phyloP scores from a whole-genome alignment of 1,284 basidiomycete species.

The Leccinum idahoense region DNA sequence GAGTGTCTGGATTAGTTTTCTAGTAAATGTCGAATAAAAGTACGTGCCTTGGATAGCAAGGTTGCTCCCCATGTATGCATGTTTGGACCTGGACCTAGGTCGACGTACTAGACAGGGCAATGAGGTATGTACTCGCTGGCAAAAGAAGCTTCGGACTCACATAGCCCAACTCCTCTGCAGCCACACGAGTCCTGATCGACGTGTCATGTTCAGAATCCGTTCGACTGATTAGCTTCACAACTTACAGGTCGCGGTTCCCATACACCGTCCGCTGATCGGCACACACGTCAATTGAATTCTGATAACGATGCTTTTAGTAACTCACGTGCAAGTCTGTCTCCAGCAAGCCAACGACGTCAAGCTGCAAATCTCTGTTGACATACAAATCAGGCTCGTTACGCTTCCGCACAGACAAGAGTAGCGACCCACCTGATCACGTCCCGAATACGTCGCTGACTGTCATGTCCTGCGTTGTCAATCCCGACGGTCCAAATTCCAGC shows the following conservation, averaged over 20 bases:
- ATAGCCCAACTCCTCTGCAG: slow-evolving; percentile 79
- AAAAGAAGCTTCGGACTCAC: slow-evolving; percentile 38
- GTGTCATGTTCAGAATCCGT: slow-evolving; percentile 2
- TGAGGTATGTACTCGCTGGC: slow-evolving; percentile 1
- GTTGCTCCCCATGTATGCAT: slow-evolving; percentile 90
- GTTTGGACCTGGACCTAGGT: slow-evolving; percentile 84
- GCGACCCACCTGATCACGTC: slow-evolving; percentile 57
- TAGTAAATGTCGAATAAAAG: not conserved
- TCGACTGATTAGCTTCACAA: slow-evolving; percentile 8
- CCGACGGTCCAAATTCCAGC: slow-evolving; percentile 93
- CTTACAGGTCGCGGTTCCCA: slow-evolving; percentile 84
- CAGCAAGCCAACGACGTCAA: slow-evolving; percentile 78
- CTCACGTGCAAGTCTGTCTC: slow-evolving; percentile 85
- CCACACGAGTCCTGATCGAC: slow-evolving; percentile 59
- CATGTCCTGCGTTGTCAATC: slow-evolving; percentile 76
- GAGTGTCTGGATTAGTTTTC: slow-evolving; percentile 3
- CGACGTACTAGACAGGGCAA: slow-evolving; percentile 51
- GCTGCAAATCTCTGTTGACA: slow-evolving; percentile 62
- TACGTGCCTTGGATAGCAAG: slow-evolving; percentile 69
- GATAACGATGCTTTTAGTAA: slow-evolving; percentile 6
- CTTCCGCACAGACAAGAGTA: slow-evolving; percentile 7
- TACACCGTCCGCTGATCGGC: slow-evolving; percentile 70
- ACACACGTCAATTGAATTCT: not conserved
- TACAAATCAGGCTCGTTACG: slow-evolving; percentile 1
- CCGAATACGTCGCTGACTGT: slow-evolving; percentile 77